Evolutionary conservation across 2,329 filamentous ascomycete species (phyloP).

Genomic region (Curvularia verruculosa): DNA sequence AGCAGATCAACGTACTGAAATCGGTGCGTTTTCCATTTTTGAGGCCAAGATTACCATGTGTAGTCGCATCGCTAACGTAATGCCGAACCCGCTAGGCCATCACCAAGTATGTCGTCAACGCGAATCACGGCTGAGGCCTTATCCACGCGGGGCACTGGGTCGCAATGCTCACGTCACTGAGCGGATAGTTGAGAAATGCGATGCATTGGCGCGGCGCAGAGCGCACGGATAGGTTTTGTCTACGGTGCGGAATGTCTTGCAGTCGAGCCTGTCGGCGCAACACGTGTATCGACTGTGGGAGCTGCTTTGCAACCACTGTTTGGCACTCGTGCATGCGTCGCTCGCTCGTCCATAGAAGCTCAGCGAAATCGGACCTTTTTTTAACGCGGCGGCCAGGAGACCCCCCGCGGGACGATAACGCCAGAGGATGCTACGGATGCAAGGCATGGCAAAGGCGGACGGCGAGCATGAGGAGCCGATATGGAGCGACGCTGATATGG

Average conservation of each 20-base stretch:
- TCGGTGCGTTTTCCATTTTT: constrained; percentile 48
- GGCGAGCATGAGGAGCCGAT: constrained; percentile 18
- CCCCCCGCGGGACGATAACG: constrained; percentile 40
- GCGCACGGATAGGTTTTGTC: constrained; percentile 4
- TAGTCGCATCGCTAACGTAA: constrained; percentile 23
- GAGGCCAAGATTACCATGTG: constrained; percentile 18
- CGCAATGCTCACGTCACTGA: constrained; percentile 12
- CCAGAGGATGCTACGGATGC: constrained; percentile 37
- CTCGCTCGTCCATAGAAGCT: constrained; percentile 2
- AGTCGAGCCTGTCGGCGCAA: constrained; percentile 10
- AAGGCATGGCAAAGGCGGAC: constrained; percentile 37
- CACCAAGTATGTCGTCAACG: constrained; percentile 48
- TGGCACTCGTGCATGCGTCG: background rate
- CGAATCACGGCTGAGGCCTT: constrained; percentile 46
- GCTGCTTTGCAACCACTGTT: constrained; percentile 1
- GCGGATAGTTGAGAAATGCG: background rate
- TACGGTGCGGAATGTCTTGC: constrained; percentile 15
- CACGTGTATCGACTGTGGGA: constrained; percentile 18
- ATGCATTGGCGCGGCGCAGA: background rate
- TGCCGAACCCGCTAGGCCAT: constrained; percentile 41
- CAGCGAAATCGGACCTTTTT: constrained; percentile 39
- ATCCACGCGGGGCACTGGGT: constrained; percentile 29
- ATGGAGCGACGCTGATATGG: constrained; percentile 17
- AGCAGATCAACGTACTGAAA: constrained; percentile 70
- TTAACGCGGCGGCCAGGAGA: constrained; percentile 17